Evolutionary conservation across 2,329 filamentous ascomycete species (phyloP).

Genomic region (Exserohilum rostratum): DNA sequence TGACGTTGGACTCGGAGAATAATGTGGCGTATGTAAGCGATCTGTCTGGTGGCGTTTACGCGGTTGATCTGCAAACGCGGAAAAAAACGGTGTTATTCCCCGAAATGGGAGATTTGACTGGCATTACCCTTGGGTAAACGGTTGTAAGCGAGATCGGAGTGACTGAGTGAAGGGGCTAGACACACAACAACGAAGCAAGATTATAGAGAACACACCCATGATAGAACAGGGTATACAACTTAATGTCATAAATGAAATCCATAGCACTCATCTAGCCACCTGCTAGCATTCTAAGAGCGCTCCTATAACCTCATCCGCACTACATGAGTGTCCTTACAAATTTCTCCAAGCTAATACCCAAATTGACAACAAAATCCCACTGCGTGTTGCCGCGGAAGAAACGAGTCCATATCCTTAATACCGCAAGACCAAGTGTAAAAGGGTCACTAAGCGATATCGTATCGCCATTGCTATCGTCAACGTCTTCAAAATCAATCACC

Average conservation of each 20-base stretch:
- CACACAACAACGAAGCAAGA: too few species aligned
- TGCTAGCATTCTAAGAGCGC: too few species aligned
- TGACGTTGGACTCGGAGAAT: neutral
- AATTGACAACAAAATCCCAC: slow-evolving; percentile 57
- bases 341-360: slow-evolving; percentile 50
- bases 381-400: slow-evolving; percentile 58
- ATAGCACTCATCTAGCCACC: too few species aligned
- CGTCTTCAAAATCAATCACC: slow-evolving; percentile 43
- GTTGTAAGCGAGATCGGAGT: neutral
- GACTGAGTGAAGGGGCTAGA: too few species aligned
- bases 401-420: slow-evolving; percentile 55
- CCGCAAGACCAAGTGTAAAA: slow-evolving; percentile 46
- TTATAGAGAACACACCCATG: too few species aligned
- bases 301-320: too few species aligned
- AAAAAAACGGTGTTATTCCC: neutral
- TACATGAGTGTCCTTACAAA: slow-evolving; percentile 13
- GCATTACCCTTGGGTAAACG: neutral
- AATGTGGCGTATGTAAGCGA: neutral
- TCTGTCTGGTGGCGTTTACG: neutral
- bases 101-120: neutral
- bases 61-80: neutral
- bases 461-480: slow-evolving; percentile 16
- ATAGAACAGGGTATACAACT: too few species aligned
- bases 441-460: slow-evolving; percentile 31
- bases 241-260: too few species aligned